phyloP scores from a whole-genome alignment of 306 rosid genomes.

The Arachis stenosperma region DNA sequence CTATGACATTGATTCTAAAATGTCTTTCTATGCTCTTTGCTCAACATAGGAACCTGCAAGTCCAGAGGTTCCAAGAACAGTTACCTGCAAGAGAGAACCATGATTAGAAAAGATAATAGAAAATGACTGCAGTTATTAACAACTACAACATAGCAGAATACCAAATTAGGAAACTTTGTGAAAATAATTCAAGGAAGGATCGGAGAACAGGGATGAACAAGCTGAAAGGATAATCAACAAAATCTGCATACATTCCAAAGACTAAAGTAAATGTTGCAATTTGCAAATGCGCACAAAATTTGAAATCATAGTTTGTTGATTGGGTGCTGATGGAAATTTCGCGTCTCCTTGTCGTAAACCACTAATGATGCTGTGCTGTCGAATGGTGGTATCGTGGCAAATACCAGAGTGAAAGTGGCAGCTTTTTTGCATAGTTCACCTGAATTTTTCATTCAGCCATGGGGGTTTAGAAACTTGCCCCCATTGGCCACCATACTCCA shows the following conservation, averaged over 20 bases:
- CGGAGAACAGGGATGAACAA: constrained; percentile 1
- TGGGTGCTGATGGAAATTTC: not conserved
- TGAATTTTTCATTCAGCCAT: not conserved
- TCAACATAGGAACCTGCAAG: constrained; percentile 93
- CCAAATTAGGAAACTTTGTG: not conserved
- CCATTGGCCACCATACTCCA: constrained; percentile 8
- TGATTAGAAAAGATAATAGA: constrained; percentile 30
- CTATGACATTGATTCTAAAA: constrained; percentile 36
- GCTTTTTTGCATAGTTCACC: too few species aligned
- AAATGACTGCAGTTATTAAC: constrained; percentile 5
- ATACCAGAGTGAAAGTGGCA: too few species aligned
- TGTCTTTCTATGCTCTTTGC: constrained; percentile 71
- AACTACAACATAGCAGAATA: constrained; percentile 6
- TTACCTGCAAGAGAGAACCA: constrained; percentile 58
- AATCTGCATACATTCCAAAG: constrained; percentile 11
- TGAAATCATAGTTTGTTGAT: constrained; percentile 12
- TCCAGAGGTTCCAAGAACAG: constrained; percentile 97
- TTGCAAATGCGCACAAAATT: constrained; percentile 26
- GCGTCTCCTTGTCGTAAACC: not conserved
- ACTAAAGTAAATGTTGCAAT: constrained; percentile 6
- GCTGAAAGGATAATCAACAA: constrained; percentile 8
- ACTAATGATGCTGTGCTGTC: not conserved
- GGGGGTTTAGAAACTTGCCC: constrained; percentile 12
- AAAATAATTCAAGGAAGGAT: constrained; percentile 1
- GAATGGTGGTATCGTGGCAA: not conserved